Percentiles rank a stretch among this genome's conserved stretches.
Evolutionary conservation across 1,139 yeast genomes (phyloP).

Genomic region (Hansenula anomala): DNA sequence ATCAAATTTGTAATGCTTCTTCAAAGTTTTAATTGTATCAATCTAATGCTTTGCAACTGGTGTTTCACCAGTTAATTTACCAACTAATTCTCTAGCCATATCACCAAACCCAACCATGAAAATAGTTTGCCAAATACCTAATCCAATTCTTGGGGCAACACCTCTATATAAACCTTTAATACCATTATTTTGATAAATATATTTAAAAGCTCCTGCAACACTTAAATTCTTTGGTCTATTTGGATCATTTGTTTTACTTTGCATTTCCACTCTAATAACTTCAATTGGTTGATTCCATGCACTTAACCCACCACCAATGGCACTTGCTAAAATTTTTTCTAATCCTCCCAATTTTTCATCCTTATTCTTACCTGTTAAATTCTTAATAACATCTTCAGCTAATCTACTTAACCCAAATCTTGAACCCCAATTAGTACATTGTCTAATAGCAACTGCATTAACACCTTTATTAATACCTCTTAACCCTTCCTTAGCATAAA

Average conservation of each 20-base stretch:
- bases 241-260: slow-evolving; percentile 86
- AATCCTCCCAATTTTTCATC: slow-evolving; percentile 61
- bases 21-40: too few species aligned
- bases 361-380: slow-evolving; percentile 52
- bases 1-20: too few species aligned
- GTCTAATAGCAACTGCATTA: slow-evolving; percentile 98
- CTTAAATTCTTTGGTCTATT: slow-evolving; percentile 90
- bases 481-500: slow-evolving; percentile 80
- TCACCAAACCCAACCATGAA: slow-evolving; percentile 99
- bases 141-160: slow-evolving; percentile 93
- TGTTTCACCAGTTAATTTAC: slow-evolving; percentile 48
- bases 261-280: slow-evolving; percentile 97
- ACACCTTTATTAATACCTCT: slow-evolving; percentile 96
- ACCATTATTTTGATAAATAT: slow-evolving; percentile 81
- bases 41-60: slow-evolving; percentile 41
- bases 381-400: slow-evolving; percentile 82
- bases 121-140: slow-evolving; percentile 97
- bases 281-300: slow-evolving; percentile 99
- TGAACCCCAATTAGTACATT: slow-evolving; percentile 98
- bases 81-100: slow-evolving; percentile 68
- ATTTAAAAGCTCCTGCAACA: slow-evolving; percentile 73
- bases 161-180: slow-evolving; percentile 91
- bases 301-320: slow-evolving; percentile 93
- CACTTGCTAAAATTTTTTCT: slow-evolving; percentile 85
- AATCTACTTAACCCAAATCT: slow-evolving; percentile 89